phyloP scores from a whole-genome alignment of 1,284 basidiomycete genomes.

The Porogramme epimiltina region DNA sequence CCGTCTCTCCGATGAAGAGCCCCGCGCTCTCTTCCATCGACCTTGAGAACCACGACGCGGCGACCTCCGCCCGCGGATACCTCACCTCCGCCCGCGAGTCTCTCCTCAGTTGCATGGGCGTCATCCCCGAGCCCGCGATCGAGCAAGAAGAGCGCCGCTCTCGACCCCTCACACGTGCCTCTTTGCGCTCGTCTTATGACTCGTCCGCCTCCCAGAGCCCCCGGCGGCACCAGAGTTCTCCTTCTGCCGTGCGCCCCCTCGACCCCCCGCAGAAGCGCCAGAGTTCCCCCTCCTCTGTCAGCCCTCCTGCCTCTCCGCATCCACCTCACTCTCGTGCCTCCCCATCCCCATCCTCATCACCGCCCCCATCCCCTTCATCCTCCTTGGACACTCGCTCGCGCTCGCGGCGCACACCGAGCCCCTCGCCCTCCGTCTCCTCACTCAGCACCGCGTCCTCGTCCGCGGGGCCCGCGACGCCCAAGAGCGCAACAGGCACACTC shows the following conservation, averaged over 20 bases:
- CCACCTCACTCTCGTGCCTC: slow-evolving; percentile 1
- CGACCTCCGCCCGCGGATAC: slow-evolving; percentile 6
- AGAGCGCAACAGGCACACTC: slow-evolving; percentile 11
- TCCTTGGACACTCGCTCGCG: slow-evolving; percentile 7
- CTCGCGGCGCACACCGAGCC: slow-evolving; percentile 9
- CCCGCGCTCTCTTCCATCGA: slow-evolving; percentile 19
- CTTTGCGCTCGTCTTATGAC: background rate
- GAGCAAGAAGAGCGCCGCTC: slow-evolving; percentile 11
- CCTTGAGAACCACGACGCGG: slow-evolving; percentile 15
- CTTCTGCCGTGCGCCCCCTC: no score
- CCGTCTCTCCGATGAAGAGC: slow-evolving; percentile 14
- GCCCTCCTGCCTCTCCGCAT: slow-evolving; percentile 9
- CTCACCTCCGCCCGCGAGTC: slow-evolving; percentile 21
- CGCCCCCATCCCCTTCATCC: slow-evolving; percentile 1
- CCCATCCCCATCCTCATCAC: slow-evolving; percentile 7
- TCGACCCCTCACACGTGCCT: slow-evolving; percentile 13
- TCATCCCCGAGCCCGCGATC: background rate
- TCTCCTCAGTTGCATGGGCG: slow-evolving; percentile 19
- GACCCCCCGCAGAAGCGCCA: no score
- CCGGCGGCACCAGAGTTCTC: no score
- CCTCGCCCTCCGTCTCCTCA: slow-evolving; percentile 30
- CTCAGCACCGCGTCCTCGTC: slow-evolving; percentile 31
- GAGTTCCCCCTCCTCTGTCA: background rate
- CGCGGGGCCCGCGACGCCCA: slow-evolving; percentile 28
- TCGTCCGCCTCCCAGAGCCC: no score